Percentiles rank a stretch among this genome's conserved stretches.
phyloP scores from a whole-genome alignment of 148 eudicot genomes.

The Bassia scoparia region DNA sequence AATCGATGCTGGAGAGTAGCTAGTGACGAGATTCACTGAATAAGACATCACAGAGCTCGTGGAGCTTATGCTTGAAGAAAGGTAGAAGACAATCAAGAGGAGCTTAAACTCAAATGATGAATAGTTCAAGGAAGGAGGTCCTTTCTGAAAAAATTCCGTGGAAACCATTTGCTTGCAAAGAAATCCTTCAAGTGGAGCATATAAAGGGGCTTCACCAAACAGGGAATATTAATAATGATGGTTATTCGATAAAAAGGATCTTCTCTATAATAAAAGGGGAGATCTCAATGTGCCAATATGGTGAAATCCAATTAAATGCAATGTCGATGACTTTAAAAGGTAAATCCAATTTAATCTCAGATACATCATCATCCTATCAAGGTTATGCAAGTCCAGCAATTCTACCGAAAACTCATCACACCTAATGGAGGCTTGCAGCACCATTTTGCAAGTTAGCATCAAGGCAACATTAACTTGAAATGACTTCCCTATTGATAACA shows the following conservation, averaged over 20 bases:
- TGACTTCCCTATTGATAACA: too few relatives aligned
- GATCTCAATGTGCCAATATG: conserved; percentile 29
- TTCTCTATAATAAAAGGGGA: too few relatives aligned
- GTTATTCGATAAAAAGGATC: conserved; percentile 23
- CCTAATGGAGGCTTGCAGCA: conserved; percentile 34
- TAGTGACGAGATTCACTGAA: conserved; percentile 74
- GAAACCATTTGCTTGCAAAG: conserved; percentile 50
- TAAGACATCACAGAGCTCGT: conserved; percentile 49
- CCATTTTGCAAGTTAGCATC: conserved; percentile 30
- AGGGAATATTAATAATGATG: conserved; percentile 31
- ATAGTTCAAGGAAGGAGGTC: conserved; percentile 56
- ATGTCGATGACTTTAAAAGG: conserved; percentile 44
- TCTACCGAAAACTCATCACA: conserved; percentile 24
- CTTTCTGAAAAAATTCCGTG: conserved; percentile 52
- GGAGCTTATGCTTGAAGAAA: conserved; percentile 41
- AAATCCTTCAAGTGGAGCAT: conserved; percentile 47
- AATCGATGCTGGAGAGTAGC: conserved; percentile 31
- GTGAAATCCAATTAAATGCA: conserved; percentile 33
- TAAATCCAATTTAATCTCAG: conserved; percentile 50
- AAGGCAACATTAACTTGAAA: conserved; percentile 23
- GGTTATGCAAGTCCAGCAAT: conserved; percentile 31
- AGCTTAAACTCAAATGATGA: conserved; percentile 47
- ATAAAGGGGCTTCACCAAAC: conserved; percentile 54
- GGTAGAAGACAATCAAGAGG: conserved; percentile 42
- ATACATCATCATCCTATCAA: conserved; percentile 30